Conservation (phyloP, 2,329 filamentous ascomycete genomes). For the Arthrobotrys megalospora region DNA sequence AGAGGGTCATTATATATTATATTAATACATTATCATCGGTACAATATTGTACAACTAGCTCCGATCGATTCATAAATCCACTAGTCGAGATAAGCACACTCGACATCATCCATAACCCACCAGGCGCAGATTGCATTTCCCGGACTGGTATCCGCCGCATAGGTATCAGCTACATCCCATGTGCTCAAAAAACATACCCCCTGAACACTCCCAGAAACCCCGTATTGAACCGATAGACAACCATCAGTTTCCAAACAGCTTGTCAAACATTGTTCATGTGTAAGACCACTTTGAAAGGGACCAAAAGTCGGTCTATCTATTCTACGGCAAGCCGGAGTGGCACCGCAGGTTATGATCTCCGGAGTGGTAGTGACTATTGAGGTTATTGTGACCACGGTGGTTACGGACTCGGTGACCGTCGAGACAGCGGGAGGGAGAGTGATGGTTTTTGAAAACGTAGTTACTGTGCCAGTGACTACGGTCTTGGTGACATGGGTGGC, state of each 20-base stretch:
- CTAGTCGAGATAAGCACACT: slow-evolving; percentile 65
- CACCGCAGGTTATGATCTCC: slow-evolving; percentile 12
- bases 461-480: slow-evolving; percentile 4
- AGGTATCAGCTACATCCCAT: background rate
- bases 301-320: background rate
- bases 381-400: background rate
- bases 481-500: slow-evolving; percentile 3
- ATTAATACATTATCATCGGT: background rate
- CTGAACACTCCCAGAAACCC: background rate
- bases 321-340: slow-evolving; percentile 4
- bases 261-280: slow-evolving; percentile 2
- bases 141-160: background rate
- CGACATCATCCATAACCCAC: slow-evolving; percentile 17
- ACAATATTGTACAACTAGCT: background rate
- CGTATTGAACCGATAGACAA: slow-evolving; percentile 17
- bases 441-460: slow-evolving; percentile 15
- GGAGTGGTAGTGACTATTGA: background rate
- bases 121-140: background rate
- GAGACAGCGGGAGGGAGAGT: slow-evolving; percentile 3
- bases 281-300: background rate
- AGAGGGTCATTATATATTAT: too few relatives aligned
- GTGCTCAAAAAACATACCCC: slow-evolving; percentile 2
- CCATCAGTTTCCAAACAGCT: background rate
- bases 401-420: slow-evolving; percentile 3
- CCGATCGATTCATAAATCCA: too few relatives aligned